These are phyloP conservation scores for Colletotrichum filicis DNA, from an alignment of 2,329 filamentous ascomycete genomes.

Conservation along the genomic window DNA sequence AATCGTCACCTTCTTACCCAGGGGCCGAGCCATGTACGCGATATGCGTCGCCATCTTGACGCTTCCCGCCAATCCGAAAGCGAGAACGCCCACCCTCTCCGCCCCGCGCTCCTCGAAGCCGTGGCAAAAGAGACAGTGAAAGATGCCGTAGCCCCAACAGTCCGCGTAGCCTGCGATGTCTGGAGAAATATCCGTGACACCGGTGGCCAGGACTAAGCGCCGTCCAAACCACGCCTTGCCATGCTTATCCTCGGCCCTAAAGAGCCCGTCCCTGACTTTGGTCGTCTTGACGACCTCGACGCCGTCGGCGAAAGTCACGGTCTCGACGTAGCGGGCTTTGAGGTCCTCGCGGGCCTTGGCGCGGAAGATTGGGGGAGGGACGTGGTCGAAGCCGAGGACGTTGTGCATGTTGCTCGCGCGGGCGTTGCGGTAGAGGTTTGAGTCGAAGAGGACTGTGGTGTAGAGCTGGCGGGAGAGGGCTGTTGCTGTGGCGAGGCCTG, in stretches of 20 bases:
- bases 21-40: slow-evolving; percentile 54
- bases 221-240: slow-evolving; percentile 57
- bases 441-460: slow-evolving; percentile 61
- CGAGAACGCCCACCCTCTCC: slow-evolving; percentile 58
- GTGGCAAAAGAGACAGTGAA: slow-evolving; percentile 70
- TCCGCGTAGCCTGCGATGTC: slow-evolving; percentile 64
- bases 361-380: slow-evolving; percentile 47
- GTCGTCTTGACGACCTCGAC: slow-evolving; percentile 44
- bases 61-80: slow-evolving; percentile 47
- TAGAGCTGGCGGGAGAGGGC: slow-evolving; percentile 61
- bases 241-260: slow-evolving; percentile 51
- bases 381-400: slow-evolving; percentile 52
- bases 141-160: slow-evolving; percentile 64
- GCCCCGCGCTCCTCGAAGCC: slow-evolving; percentile 67
- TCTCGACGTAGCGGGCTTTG: slow-evolving; percentile 42
- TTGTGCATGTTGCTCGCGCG: slow-evolving; percentile 60
- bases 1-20: slow-evolving; percentile 57
- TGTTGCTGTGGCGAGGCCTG: slow-evolving; percentile 59
- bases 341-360: slow-evolving; percentile 48
- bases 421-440: slow-evolving; percentile 60
- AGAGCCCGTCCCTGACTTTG: slow-evolving; percentile 43
- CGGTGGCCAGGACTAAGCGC: slow-evolving; percentile 66
- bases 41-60: slow-evolving; percentile 50
- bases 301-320: slow-evolving; percentile 43
- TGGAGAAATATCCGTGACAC: slow-evolving; percentile 61